phyloP scores from a whole-genome alignment of 306 rosid genomes.

The Dryas octopetala region DNA sequence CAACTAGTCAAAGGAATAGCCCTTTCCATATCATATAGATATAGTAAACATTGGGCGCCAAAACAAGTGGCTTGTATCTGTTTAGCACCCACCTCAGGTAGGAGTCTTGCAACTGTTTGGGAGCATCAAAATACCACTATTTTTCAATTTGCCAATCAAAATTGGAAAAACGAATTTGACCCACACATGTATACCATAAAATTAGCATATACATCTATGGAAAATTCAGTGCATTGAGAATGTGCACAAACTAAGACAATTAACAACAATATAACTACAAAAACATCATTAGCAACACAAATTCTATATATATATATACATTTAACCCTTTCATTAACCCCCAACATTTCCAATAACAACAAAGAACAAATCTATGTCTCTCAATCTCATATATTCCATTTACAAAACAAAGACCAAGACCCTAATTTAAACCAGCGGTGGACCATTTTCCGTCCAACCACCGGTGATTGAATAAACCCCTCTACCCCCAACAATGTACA shows the following conservation, averaged over 20 bases:
- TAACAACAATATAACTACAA: slow-evolving; percentile 28
- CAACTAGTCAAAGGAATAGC: not conserved
- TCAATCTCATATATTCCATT: slow-evolving; percentile 52
- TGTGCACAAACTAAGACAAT: slow-evolving; percentile 24
- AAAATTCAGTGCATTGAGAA: slow-evolving; percentile 20
- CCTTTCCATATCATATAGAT: not conserved
- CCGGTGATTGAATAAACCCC: slow-evolving; percentile 55
- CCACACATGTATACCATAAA: not conserved
- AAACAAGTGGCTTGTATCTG: too few relatives aligned
- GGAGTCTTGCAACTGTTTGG: not conserved
- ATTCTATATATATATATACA: slow-evolving; percentile 37
- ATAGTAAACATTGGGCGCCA: too few relatives aligned
- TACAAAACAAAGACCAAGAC: slow-evolving; percentile 69
- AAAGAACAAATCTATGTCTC: slow-evolving; percentile 41
- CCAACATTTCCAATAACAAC: slow-evolving; percentile 22
- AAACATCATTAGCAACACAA: slow-evolving; percentile 26
- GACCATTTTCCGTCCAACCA: slow-evolving; percentile 39
- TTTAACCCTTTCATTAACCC: slow-evolving; percentile 12
- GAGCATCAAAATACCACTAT: not conserved
- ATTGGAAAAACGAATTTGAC: not conserved
- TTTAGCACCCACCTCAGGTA: not conserved
- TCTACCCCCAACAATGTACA: slow-evolving; percentile 53
- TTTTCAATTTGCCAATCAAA: not conserved
- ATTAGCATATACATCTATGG: too few relatives aligned
- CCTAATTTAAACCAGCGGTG: slow-evolving; percentile 38